phyloP scores from a whole-genome alignment of 768 basidiomycete species.

The Boletus pseudopeckii region DNA sequence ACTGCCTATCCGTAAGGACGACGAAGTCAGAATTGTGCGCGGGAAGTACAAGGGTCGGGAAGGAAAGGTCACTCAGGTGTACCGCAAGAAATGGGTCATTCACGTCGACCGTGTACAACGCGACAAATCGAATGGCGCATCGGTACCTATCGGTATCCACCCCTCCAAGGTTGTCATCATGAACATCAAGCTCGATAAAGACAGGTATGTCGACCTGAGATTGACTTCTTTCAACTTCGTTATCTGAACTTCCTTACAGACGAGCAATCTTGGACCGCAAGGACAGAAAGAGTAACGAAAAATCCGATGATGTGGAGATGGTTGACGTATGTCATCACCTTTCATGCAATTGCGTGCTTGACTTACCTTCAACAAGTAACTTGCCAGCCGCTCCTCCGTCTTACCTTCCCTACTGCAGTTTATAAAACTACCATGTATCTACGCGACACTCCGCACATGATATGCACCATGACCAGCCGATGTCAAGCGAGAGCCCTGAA shows the following conservation, averaged over 20 bases:
- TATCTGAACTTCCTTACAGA: slow-evolving; percentile 36
- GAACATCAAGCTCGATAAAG: slow-evolving; percentile 90
- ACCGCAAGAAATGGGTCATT: slow-evolving; percentile 99
- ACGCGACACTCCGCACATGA: slow-evolving; percentile 49
- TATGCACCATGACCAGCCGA: slow-evolving; percentile 48
- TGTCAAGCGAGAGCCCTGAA: background rate
- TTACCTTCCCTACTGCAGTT: slow-evolving; percentile 17
- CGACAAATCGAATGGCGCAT: slow-evolving; percentile 96
- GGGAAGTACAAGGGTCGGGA: slow-evolving; percentile 99
- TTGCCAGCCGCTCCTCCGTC: slow-evolving; percentile 4
- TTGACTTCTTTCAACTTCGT: background rate
- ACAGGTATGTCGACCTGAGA: slow-evolving; percentile 48
- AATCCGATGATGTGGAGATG: slow-evolving; percentile 70
- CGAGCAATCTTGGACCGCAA: slow-evolving; percentile 87
- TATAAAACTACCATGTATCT: slow-evolving; percentile 67
- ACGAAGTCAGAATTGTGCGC: slow-evolving; percentile 94
- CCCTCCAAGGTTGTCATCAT: slow-evolving; percentile 96
- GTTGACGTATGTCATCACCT: slow-evolving; percentile 59
- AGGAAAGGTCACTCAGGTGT: slow-evolving; percentile 96
- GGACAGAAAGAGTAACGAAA: slow-evolving; percentile 63
- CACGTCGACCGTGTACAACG: slow-evolving; percentile 97
- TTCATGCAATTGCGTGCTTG: slow-evolving; percentile 7
- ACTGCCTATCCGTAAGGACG: slow-evolving; percentile 94
- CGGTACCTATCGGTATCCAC: slow-evolving; percentile 91
- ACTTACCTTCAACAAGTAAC: slow-evolving; percentile 25